Percentiles rank a stretch among this genome's conserved stretches.
Evolutionary conservation across 306 rosid species (phyloP).

Genomic region (Psophocarpus tetragonolobus): DNA sequence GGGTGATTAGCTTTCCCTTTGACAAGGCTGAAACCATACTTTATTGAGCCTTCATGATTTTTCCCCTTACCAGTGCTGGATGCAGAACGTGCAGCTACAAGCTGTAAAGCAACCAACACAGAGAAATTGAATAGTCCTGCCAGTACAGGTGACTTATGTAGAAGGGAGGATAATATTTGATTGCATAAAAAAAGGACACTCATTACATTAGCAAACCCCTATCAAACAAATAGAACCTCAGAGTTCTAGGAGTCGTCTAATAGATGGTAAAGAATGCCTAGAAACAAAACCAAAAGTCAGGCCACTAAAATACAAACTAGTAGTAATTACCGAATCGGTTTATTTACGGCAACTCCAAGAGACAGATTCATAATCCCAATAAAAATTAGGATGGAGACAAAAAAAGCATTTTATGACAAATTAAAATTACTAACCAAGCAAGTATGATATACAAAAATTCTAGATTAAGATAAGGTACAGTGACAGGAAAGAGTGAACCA

Average conservation of each 20-base stretch:
- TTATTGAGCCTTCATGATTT: slow-evolving; percentile 66
- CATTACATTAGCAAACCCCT: neutral
- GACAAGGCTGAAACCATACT: slow-evolving; percentile 81
- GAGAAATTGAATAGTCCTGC: slow-evolving; percentile 26
- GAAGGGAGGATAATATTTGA: slow-evolving; percentile 29
- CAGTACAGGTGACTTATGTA: slow-evolving; percentile 7
- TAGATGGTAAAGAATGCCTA: slow-evolving; percentile 17
- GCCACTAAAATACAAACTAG: slow-evolving; percentile 12
- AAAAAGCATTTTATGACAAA: slow-evolving; percentile 15
- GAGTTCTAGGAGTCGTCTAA: slow-evolving; percentile 14
- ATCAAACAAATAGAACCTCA: slow-evolving; percentile 22
- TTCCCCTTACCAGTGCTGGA: slow-evolving; percentile 84
- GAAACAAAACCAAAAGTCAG: neutral
- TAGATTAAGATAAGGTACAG: neutral
- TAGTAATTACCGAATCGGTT: slow-evolving; percentile 4
- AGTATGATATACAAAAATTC: slow-evolving; percentile 19
- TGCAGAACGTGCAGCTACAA: slow-evolving; percentile 57
- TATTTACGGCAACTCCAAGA: neutral
- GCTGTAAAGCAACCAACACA: slow-evolving; percentile 46
- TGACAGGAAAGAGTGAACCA: neutral
- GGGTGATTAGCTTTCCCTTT: slow-evolving; percentile 98
- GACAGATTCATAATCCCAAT: slow-evolving; percentile 22
- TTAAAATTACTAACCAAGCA: neutral
- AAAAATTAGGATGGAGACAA: slow-evolving; percentile 14
- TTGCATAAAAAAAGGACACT: neutral